Evolutionary conservation across 495 filamentous ascomycete species (phyloP), one percentile per base, ranked within the genome.

Genomic region (Sphaerosporella brunnea): DNA sequence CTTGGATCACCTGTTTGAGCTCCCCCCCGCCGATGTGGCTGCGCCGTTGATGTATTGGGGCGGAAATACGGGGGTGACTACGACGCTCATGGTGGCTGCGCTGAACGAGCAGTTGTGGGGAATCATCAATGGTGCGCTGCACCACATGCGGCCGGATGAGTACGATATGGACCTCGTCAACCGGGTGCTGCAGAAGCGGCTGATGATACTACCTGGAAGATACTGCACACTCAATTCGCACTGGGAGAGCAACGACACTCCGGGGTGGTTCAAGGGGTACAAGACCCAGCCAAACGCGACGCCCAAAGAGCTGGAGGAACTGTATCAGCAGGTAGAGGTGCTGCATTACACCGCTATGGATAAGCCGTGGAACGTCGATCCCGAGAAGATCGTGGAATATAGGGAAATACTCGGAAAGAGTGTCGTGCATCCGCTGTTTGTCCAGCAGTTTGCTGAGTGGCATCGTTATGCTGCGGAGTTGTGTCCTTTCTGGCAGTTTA

Each of bases 91-190:
- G 21, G 57, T 66, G 19, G 59, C 56, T 8, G 51, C 26, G 13
- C 35, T 63, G 4, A 56, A 49, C 7, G 50, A 63, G 4, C 36
- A 56, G 9, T 51, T 66, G 19, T 65, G 64, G 64, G 8, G 28
- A 13, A 52, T 48, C 4, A 52, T 66, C 21, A 40, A 59, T 20
- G 16, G 39, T 5, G 60, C 47, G 8, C 39, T 66, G n/a, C 30
- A 44, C 7, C 46, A 20, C 3, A 51, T 66, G 10, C n/a, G 25
- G 5, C 24, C 11, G 13, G 39, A 54, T 37, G 55, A 56, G 35
- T 66, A 65, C 45, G 64, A 66, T 40, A 66, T 66, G 64, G 64
- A 66, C 38, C 47, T 66, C 4, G 21, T 65, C 23, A 66, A 66
- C 42, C 26, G 53, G 23, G 45, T 66, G 43, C 51, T 66, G n/a